Evolutionary conservation across 345 rosid species (phyloP), one percentile per base, ranked within the genome.

Genomic region (Populus pruinosa): DNA sequence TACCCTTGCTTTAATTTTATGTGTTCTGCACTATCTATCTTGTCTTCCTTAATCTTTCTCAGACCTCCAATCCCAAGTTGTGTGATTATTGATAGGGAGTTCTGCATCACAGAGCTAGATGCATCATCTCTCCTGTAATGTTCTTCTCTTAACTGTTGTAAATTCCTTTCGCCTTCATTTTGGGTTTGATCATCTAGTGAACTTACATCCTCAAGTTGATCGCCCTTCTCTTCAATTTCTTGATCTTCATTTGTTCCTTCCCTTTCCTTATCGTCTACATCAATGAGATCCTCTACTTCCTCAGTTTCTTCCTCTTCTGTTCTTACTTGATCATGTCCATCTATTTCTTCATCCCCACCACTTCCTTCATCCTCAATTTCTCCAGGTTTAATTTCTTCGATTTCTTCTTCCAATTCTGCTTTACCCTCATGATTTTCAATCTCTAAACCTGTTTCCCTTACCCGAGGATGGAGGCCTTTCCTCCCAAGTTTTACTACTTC

Each of bases 251-350:
- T 78, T 39, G 77, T 82, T 2, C 84, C 86, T 70, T 82, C 89
- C 68, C 75, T 84, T 27, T 81, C 86, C 78, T 78, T 81, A 33
- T 89, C 92, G 53, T 87, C 89, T 79, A 80, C 92, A 76, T 91
- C 92, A 65, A 85, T 87, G 69, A 85, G 86, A 82, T 89, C 91
- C 79, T 89, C 94, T 17, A 83, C 84, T 53, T 84, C 90, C 76
- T 81, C 89, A 8, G 85, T 17, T 69, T 87, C 90, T 69, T 86
- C 91, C 69, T 85, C 90, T 44, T 87, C 89, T 12, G 73, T 80
- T 63, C 84, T 83, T 71, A 82, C 89, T 73, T 70, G 87, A 69
- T 84, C 89, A 76, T 27, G 84, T 44, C 82, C 87, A 55, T 86
- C 91, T 4, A 83, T 85, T 62, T 84, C 88, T 66, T 88, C 89